Conservation (phyloP, 352 stramenopile species). For the Phytophthora capsici region DNA sequence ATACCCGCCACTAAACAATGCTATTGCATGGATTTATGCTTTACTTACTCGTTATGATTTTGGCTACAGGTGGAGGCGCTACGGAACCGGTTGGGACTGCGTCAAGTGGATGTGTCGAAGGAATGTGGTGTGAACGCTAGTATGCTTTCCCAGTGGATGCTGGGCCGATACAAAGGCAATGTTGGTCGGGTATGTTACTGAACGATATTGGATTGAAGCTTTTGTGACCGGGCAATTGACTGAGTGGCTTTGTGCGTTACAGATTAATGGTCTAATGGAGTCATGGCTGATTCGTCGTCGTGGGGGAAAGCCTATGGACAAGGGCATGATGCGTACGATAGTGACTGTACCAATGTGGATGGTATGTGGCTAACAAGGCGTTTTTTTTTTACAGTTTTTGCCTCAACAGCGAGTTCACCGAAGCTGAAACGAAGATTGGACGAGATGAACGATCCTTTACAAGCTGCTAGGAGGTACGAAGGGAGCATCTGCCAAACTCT, state of each 20-base stretch:
- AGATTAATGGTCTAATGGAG: slow-evolving; percentile 90
- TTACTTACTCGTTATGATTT: not conserved
- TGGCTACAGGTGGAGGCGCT: slow-evolving; percentile 68
- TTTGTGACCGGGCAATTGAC: not conserved
- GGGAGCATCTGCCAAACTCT: not conserved
- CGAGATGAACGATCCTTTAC: slow-evolving; percentile 52
- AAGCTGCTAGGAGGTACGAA: slow-evolving; percentile 47
- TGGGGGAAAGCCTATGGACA: slow-evolving; percentile 83
- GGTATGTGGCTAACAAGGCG: not conserved
- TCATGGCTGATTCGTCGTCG: slow-evolving; percentile 84
- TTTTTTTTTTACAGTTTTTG: slow-evolving; percentile 46
- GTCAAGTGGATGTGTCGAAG: slow-evolving; percentile 86
- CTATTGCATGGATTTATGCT: not conserved
- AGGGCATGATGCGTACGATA: slow-evolving; percentile 60
- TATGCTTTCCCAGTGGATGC: slow-evolving; percentile 90
- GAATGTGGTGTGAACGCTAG: slow-evolving; percentile 86
- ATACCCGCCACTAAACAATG: not conserved
- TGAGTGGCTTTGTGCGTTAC: slow-evolving; percentile 1
- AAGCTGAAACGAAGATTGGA: slow-evolving; percentile 78
- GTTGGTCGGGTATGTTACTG: slow-evolving; percentile 61
- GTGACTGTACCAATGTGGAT: not conserved
- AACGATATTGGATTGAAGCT: not conserved
- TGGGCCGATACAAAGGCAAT: slow-evolving; percentile 87
- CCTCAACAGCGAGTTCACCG: slow-evolving; percentile 56
- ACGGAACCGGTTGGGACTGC: slow-evolving; percentile 72